Evolutionary conservation across 352 stramenopile genomes (phyloP).

Genomic region (Aphanomyces stellatus): DNA sequence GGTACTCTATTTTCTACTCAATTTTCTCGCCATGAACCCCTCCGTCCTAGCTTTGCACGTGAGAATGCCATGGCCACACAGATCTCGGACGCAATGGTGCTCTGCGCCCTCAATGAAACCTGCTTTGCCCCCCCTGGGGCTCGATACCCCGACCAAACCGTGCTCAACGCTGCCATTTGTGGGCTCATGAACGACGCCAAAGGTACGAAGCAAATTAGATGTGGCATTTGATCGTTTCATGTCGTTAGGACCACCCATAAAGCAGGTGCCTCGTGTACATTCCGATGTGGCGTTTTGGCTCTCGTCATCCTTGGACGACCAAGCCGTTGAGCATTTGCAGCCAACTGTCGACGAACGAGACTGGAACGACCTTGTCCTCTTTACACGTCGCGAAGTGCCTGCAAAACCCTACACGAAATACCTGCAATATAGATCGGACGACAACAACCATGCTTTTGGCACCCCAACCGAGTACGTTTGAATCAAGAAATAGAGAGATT

Average conservation of each 20-base stretch:
- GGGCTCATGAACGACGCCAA: not conserved
- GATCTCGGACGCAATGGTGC: not conserved
- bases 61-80: not conserved
- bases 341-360: not conserved
- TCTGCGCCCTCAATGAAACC: not conserved
- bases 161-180: not conserved
- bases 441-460: too few relatives aligned
- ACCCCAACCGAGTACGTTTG: too few relatives aligned
- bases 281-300: not conserved
- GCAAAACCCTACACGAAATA: not conserved
- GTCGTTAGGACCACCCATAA: too few relatives aligned
- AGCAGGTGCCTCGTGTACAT: not conserved
- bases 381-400: not conserved
- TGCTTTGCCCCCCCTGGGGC: not conserved
- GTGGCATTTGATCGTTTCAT: too few relatives aligned
- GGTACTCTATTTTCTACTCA: not conserved
- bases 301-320: not conserved
- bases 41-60: not conserved
- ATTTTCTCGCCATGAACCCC: not conserved
- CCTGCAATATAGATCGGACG: not conserved
- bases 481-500: too few relatives aligned
- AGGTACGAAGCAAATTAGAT: too few relatives aligned
- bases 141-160: slow-evolving; percentile 5
- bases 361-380: not conserved
- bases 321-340: not conserved